A percentile compares a stretch with the other conserved stretches of the same genome.
These are phyloP conservation scores for Wallacemonas sp. DNA, from an alignment of 208 protist species.

Conservation along the genomic window DNA sequence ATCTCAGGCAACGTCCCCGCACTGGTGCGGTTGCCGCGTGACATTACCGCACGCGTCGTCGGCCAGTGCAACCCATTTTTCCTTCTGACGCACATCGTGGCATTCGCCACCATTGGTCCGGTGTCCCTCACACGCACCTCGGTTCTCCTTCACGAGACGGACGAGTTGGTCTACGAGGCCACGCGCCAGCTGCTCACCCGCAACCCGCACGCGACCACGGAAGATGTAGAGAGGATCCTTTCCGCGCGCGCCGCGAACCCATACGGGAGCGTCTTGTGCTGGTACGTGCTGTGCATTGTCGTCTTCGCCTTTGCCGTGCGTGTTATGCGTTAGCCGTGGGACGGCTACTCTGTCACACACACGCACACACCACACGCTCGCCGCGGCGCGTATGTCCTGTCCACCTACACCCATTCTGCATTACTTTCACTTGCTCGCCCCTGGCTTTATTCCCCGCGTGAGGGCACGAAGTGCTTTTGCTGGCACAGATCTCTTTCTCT, in stretches of 20 bases:
- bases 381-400: too few relatives aligned
- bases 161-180: background rate
- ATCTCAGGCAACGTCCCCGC: conserved; percentile 15
- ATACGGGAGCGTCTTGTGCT: conserved; percentile 1
- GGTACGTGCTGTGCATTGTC: conserved; percentile 1
- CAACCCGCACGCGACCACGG: background rate
- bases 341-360: background rate
- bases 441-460: too few relatives aligned
- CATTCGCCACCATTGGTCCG: background rate
- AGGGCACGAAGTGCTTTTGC: too few relatives aligned
- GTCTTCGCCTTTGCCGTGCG: background rate
- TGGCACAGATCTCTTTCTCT: too few relatives aligned
- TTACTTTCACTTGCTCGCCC: background rate
- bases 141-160: background rate
- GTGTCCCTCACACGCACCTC: background rate
- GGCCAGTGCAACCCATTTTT: background rate
- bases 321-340: background rate
- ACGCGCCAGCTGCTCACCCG: background rate
- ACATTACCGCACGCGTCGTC: background rate
- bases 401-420: too few relatives aligned
- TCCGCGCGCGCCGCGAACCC: background rate
- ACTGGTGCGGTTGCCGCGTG: conserved; percentile 19
- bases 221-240: background rate
- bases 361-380: too few relatives aligned
- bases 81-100: background rate